phyloP scores from a whole-genome alignment of 106 monocot genomes.

The Phalaenopsis aphrodite region DNA sequence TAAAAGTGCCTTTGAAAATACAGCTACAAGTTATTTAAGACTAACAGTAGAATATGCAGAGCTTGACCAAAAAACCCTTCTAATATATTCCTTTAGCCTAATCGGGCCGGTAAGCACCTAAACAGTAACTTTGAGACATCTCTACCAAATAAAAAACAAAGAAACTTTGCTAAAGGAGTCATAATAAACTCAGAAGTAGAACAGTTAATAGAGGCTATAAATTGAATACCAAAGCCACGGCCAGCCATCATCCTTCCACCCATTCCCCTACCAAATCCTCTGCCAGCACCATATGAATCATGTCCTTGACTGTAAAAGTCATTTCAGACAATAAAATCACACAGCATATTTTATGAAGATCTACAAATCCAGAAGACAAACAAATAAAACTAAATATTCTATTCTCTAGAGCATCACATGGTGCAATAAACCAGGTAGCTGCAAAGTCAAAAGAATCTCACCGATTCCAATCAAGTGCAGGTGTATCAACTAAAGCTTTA shows the following conservation, averaged over 20 bases:
- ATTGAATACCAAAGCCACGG: slow-evolving; percentile 73
- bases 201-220: not conserved
- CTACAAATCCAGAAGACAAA: not conserved
- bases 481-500: slow-evolving; percentile 82
- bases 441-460: slow-evolving; percentile 14
- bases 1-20: not conserved
- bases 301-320: slow-evolving; percentile 46
- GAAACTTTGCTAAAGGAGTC: not conserved
- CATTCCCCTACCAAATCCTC: slow-evolving; percentile 92
- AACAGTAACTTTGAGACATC: not conserved
- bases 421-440: not conserved
- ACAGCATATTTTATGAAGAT: not conserved
- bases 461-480: slow-evolving; percentile 85
- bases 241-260: slow-evolving; percentile 76
- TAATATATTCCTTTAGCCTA: not conserved
- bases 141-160: not conserved
- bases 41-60: not conserved
- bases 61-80: not conserved
- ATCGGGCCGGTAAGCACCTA: not conserved
- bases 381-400: not conserved
- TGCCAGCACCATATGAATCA: slow-evolving; percentile 64
- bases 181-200: not conserved
- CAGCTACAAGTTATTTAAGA: not conserved
- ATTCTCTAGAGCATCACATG: not conserved
- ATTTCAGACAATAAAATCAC: slow-evolving; percentile 5